Evolutionary conservation across 2,329 filamentous ascomycete species (phyloP).

Genomic region (Pseudopithomyces maydicus): DNA sequence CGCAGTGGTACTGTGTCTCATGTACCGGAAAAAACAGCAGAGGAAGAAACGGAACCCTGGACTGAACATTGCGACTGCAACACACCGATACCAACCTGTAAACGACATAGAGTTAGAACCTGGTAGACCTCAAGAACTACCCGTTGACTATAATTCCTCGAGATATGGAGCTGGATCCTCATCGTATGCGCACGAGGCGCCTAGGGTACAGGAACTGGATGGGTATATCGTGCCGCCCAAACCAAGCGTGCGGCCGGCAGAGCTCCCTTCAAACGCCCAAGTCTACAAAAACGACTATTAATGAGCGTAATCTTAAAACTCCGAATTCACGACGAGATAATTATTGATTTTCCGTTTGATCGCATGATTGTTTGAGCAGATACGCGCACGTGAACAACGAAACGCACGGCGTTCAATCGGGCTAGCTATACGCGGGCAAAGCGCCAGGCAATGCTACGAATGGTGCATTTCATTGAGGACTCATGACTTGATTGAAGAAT

Average conservation of each 20-base stretch:
- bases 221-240: conserved; percentile 11
- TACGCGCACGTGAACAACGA: neutral
- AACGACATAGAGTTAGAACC: conserved; percentile 2
- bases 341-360: neutral
- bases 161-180: neutral
- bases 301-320: neutral
- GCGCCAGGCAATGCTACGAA: too few relatives aligned
- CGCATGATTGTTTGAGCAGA: too few relatives aligned
- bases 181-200: conserved; percentile 2
- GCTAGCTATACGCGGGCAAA: too few relatives aligned
- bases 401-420: too few relatives aligned
- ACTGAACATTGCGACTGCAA: neutral
- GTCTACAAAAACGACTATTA: neutral
- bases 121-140: conserved; percentile 10
- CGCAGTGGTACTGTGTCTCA: conserved; percentile 5
- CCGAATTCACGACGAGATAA: neutral
- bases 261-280: conserved; percentile 2
- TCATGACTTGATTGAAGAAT: too few relatives aligned
- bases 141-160: neutral
- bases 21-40: conserved; percentile 8
- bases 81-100: conserved; percentile 6
- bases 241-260: conserved; percentile 6
- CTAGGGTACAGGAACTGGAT: neutral
- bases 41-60: neutral
- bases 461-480: too few relatives aligned